Conservation (phyloP, 2,329 filamentous ascomycete genomes). For the Orbilia javanica region DNA sequence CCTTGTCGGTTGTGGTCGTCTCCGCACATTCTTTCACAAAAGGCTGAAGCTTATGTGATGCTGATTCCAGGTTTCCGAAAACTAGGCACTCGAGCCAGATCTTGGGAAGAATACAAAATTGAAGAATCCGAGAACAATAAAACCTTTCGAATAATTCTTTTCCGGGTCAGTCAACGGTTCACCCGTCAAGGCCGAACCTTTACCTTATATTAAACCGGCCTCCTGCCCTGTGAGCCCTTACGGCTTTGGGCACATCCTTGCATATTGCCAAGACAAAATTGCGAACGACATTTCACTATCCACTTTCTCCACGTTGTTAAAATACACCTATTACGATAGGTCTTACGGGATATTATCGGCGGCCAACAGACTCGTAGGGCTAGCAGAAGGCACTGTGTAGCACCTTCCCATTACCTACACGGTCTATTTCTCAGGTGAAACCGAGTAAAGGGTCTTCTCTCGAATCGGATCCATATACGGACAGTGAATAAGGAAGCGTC, state of each 20-base stretch:
- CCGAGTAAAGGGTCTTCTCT: constrained; percentile 30
- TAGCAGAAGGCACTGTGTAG: constrained; percentile 24
- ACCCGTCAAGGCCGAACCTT: constrained; percentile 35
- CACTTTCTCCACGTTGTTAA: constrained; percentile 54
- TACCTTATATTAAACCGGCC: constrained; percentile 55
- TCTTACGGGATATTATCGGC: constrained; percentile 33
- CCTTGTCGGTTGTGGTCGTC: constrained; percentile 55
- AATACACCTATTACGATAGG: constrained; percentile 47
- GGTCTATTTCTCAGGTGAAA: constrained; percentile 34
- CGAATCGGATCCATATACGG: constrained; percentile 35
- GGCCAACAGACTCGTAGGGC: constrained; percentile 36
- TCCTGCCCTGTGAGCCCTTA: constrained; percentile 35
- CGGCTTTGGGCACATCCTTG: constrained; percentile 32
- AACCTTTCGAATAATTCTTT: constrained; percentile 6
- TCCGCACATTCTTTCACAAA: constrained; percentile 42
- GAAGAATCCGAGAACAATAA: not conserved
- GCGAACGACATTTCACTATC: constrained; percentile 47
- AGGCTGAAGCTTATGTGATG: constrained; percentile 50
- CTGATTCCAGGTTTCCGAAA: constrained; percentile 7
- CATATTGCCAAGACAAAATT: constrained; percentile 57
- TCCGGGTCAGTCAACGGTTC: constrained; percentile 24
- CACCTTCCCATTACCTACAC: constrained; percentile 39
- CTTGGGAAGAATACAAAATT: constrained; percentile 15
- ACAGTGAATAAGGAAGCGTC: constrained; percentile 22
- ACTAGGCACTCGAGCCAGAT: constrained; percentile 17